Percentiles rank a stretch among this genome's conserved stretches.
Conservation (phyloP, 2,329 filamentous ascomycete genomes). For the Fusarium sp. region DNA sequence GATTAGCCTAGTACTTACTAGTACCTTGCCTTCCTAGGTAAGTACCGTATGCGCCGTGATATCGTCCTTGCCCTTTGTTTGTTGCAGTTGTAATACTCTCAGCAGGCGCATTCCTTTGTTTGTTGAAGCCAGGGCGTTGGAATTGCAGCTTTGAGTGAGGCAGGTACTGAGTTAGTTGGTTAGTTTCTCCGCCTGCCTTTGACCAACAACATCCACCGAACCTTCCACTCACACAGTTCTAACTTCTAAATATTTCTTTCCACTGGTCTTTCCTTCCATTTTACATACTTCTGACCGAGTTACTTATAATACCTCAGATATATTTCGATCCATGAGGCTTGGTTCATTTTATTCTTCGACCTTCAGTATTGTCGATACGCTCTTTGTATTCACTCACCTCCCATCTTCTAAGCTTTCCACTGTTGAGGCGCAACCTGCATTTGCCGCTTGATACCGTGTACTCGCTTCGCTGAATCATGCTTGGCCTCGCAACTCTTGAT, state of each 20-base stretch:
- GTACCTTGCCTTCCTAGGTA: neutral
- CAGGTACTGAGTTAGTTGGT: too few relatives aligned
- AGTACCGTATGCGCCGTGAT: neutral
- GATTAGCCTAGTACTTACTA: neutral
- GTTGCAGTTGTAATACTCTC: conserved; percentile 1
- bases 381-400: neutral
- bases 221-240: neutral
- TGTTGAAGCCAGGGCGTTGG: neutral
- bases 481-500: conserved; percentile 32
- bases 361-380: neutral
- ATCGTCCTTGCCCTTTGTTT: conserved; percentile 23
- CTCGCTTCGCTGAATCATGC: conserved; percentile 41
- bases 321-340: neutral
- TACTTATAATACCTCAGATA: neutral
- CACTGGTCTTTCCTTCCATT: neutral
- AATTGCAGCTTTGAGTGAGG: conserved; percentile 3
- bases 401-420: neutral
- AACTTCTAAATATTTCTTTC: neutral
- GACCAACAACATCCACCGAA: conserved; percentile 18
- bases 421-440: conserved; percentile 11
- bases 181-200: conserved; percentile 21
- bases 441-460: conserved; percentile 6
- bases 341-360: conserved; percentile 1
- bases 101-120: conserved; percentile 1
- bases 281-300: neutral